Base-by-base conservation (phyloP, 306 rosid genomes). In the Astragalus membranaceus region DNA sequence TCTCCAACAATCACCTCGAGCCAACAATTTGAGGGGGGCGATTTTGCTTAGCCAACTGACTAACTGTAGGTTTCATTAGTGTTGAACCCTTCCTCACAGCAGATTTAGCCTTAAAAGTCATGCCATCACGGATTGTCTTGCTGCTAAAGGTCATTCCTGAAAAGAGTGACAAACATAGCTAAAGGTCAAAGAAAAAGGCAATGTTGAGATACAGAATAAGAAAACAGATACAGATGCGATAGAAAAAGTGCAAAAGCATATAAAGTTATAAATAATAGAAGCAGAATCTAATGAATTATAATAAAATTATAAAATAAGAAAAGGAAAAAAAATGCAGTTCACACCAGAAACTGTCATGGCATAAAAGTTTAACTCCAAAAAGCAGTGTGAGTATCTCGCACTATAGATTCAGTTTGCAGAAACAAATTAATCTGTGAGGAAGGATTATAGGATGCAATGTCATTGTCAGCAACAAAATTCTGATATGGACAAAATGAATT, bases 11-110 rank as follows among this genome's bases (percentile, higher is more conserved):
- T 78, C 75, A 94, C 99, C 96, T 88, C 57, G 85, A 85, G 67
- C 81, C 78, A 78, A 79, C 75, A 80, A 17, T 63, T 64, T 78
- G 88, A 57, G 64, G 37, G 29, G 78, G 69, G 8, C 72, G 72
- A 57, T 85, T 87, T 77, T 87, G 94, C 83, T 91, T 90, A n/a
- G 98, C 98, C 61, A 94, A 81, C 69, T 84, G 97, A 85, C 98
- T 88, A 32, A 94, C 97, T 17, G 98, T 90, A 64, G 98, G 94
- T 79, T 90, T 94, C 96, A 94, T 85, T 80, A 94, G 84, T 36
- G 98, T 94, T 52, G 96, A 88, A 79, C 84, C 79, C 86, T 85
- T 83, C 47, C 77, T 65, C 48, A 32, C 53, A 76, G 79, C 73
- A 70, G 80, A 56, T 58, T 75, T 80, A 67, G 78, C 80, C 67